Base-by-base conservation (phyloP, 1,139 yeast genomes). In the Insectozyma bohioensis region DNA sequence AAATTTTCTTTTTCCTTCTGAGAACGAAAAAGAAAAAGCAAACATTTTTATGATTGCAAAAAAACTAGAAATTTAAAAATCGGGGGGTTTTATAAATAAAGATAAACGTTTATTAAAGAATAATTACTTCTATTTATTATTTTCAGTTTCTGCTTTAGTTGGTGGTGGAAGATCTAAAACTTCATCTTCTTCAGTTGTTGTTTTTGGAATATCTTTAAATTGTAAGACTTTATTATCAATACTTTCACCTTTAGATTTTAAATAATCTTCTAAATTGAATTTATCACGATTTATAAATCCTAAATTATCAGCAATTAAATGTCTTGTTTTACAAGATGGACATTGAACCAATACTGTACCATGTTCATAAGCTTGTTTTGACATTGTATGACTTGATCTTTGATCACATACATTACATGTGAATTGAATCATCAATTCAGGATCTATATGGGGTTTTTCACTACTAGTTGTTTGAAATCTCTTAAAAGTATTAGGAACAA, bases 311-410 rank as follows among this genome's bases (percentile, higher is more conserved):
- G 97, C 95, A 34, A 92, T 90, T 50, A 92, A 65, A 52, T 92
- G 98, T 43, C 97, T 75, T 52, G 75, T 79, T 46, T 84, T 75
- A 58, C 98, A 90, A 8, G 88, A 85, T 0, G 97, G 97, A 52
- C 97, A 92, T 51, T 87, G 90, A 22, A 92, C 83, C 35, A 87
- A 63, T 3, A 92, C 96, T 0, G 96, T 81, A 1, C 98, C 98
- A 17, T 72, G 68, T 15, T 81, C 76, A 54, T 92, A 92, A 0
- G 97, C 90, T 56, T 92, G 97, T 47, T 88, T 90, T 12, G 96
- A 85, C 50, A 92, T 81, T 4, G 81, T 73, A 53, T 92, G 97
- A 3, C 90, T 78, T 0, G 96, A 86, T 36, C 97, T 66, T 6
- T 85, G 77, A 33, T 78, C 73, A 60, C 98, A 92, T 46, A 79